These are phyloP conservation scores for Raphanus hybrid DNA, from an alignment of 441 rosid species.

Conservation along the genomic window DNA sequence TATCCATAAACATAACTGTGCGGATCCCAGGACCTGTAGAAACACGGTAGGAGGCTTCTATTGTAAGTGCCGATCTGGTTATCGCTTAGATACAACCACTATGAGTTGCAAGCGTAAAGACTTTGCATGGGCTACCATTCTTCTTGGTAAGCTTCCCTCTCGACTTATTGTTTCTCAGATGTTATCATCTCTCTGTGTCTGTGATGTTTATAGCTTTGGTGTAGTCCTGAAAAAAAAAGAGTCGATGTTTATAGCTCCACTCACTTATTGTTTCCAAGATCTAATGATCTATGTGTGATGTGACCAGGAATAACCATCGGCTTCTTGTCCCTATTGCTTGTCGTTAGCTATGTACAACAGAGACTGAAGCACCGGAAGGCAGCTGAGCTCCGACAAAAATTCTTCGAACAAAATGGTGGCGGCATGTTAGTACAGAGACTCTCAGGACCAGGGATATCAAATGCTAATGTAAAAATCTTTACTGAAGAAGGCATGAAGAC, in stretches of 20 bases:
- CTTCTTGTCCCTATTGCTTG: slow-evolving; percentile 30
- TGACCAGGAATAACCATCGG: slow-evolving; percentile 22
- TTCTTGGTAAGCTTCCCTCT: background rate
- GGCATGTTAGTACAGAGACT: slow-evolving; percentile 21
- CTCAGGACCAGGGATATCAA: slow-evolving; percentile 17
- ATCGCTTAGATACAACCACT: background rate
- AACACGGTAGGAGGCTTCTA: background rate
- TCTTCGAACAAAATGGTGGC: slow-evolving; percentile 29
- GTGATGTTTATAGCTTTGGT: no score
- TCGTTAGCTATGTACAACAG: background rate
- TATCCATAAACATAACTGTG: background rate
- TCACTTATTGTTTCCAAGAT: no score
- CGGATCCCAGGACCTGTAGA: background rate
- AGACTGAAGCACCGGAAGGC: background rate
- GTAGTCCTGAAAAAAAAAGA: no score
- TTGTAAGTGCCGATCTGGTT: background rate
- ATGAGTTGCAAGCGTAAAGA: background rate
- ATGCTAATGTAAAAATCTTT: background rate
- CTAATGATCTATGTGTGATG: background rate
- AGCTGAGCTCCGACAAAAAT: background rate
- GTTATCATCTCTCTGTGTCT: background rate
- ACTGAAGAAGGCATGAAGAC: no score
- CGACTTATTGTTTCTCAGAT: no score
- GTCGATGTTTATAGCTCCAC: no score
- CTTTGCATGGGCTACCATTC: background rate